Percentiles rank a stretch among this genome's conserved stretches.
phyloP scores from a whole-genome alignment of 2,329 filamentous ascomycete genomes.

The Neonectria ditissima region DNA sequence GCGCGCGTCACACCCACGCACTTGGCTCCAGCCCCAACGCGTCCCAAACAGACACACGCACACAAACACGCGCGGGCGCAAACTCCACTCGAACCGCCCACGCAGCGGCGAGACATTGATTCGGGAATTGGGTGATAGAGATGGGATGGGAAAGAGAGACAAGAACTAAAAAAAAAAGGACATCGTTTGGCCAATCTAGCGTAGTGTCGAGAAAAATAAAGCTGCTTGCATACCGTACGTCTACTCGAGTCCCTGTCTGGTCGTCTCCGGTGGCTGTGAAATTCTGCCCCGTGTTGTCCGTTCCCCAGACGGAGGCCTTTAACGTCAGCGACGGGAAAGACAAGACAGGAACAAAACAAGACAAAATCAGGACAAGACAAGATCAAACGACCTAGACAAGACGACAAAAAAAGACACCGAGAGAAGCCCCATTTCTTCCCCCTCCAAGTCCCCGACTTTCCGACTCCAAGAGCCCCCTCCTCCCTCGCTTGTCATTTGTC shows the following conservation, averaged over 20 bases:
- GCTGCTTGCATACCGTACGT: not conserved
- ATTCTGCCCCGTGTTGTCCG: constrained; percentile 43
- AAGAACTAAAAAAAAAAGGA: not conserved
- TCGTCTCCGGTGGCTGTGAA: constrained; percentile 43
- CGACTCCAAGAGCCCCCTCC: not conserved
- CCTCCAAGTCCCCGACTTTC: not conserved
- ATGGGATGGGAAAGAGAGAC: not conserved
- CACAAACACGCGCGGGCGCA: not conserved
- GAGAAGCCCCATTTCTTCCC: not conserved
- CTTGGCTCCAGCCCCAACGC: constrained; percentile 20
- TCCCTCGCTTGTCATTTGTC: too few species aligned
- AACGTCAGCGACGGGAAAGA: constrained; percentile 1
- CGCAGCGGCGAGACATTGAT: not conserved
- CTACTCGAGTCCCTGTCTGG: not conserved
- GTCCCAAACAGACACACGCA: constrained; percentile 10
- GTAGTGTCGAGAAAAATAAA: not conserved
- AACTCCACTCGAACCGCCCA: constrained; percentile 14
- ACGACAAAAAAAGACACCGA: not conserved
- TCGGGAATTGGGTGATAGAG: not conserved
- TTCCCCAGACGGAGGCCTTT: not conserved
- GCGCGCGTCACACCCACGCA: constrained; percentile 23
- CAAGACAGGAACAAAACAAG: constrained; percentile 6
- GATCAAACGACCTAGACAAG: not conserved
- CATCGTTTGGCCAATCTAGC: not conserved
- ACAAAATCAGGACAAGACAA: constrained; percentile 1